Conservation (phyloP, 2,329 filamentous ascomycete species). For the Penicillium sp. region DNA sequence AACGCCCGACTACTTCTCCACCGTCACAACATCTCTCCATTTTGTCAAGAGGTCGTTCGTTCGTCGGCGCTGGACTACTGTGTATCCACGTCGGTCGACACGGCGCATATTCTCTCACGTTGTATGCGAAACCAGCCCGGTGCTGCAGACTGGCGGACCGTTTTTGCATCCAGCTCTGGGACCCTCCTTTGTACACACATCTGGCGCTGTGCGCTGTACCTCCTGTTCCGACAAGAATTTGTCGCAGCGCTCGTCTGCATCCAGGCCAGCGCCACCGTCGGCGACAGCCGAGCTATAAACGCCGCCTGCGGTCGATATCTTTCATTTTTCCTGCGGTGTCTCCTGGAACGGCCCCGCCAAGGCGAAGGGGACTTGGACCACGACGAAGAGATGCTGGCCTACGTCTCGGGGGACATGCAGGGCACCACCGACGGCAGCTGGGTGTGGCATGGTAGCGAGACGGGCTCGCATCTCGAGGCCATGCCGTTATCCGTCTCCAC, state of each 20-base stretch:
- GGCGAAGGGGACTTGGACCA: slow-evolving; percentile 49
- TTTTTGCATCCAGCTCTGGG: slow-evolving; percentile 65
- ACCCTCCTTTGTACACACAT: slow-evolving; percentile 77
- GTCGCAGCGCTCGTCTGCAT: slow-evolving; percentile 70
- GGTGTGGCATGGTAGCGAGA: slow-evolving; percentile 71
- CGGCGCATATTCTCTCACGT: slow-evolving; percentile 70
- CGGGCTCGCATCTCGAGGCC: slow-evolving; percentile 37
- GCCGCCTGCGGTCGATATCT: slow-evolving; percentile 76
- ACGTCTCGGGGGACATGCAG: slow-evolving; percentile 83
- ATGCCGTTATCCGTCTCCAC: too few species aligned
- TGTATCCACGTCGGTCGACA: slow-evolving; percentile 70
- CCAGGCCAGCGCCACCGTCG: slow-evolving; percentile 67
- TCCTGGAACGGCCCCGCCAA: slow-evolving; percentile 57
- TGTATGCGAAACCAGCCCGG: slow-evolving; percentile 49
- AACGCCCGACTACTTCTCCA: slow-evolving; percentile 82
- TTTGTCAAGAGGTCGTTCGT: slow-evolving; percentile 64
- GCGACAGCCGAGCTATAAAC: slow-evolving; percentile 68
- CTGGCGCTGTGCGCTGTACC: slow-evolving; percentile 79
- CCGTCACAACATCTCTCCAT: slow-evolving; percentile 79
- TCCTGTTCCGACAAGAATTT: slow-evolving; percentile 72
- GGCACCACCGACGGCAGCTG: slow-evolving; percentile 73
- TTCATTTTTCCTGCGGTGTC: slow-evolving; percentile 70
- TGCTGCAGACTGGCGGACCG: slow-evolving; percentile 51
- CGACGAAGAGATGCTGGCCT: slow-evolving; percentile 86
- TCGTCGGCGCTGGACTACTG: slow-evolving; percentile 74